phyloP scores from a whole-genome alignment of 2,329 filamentous ascomycete genomes.

The Drechslerella coelobrocha region DNA sequence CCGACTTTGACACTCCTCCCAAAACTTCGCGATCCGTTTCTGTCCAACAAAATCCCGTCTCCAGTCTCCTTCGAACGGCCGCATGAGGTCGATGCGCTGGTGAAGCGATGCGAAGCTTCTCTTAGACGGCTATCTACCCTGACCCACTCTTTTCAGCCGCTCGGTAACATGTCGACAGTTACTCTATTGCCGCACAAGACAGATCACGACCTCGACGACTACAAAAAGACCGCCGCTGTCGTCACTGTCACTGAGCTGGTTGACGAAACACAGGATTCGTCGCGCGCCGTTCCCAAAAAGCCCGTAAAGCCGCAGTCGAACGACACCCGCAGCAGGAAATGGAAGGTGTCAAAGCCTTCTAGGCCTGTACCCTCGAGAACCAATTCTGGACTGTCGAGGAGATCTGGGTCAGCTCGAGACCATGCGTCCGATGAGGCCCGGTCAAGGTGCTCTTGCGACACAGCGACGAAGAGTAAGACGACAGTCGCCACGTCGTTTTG shows the following conservation, averaged over 20 bases:
- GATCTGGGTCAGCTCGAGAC: slow-evolving; percentile 33
- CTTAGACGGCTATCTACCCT: slow-evolving; percentile 49
- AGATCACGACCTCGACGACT: slow-evolving; percentile 31
- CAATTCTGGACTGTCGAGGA: slow-evolving; percentile 41
- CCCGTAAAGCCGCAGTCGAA: slow-evolving; percentile 23
- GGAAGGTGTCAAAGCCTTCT: slow-evolving; percentile 46
- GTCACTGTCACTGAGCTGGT: slow-evolving; percentile 42
- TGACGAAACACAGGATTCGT: slow-evolving; percentile 27
- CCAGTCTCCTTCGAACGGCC: slow-evolving; percentile 45
- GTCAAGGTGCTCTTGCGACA: slow-evolving; percentile 43
- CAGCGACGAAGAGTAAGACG: slow-evolving; percentile 23
- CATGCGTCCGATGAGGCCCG: slow-evolving; percentile 36
- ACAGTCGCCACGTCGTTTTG: slow-evolving; percentile 32
- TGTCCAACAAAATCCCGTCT: slow-evolving; percentile 44
- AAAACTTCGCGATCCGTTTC: slow-evolving; percentile 48
- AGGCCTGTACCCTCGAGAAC: slow-evolving; percentile 44
- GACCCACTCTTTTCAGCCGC: slow-evolving; percentile 50
- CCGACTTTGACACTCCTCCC: slow-evolving; percentile 45
- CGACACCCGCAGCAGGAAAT: slow-evolving; percentile 32
- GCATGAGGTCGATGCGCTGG: slow-evolving; percentile 48
- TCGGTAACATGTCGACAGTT: slow-evolving; percentile 49
- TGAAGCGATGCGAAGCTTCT: slow-evolving; percentile 52
- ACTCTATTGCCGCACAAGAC: slow-evolving; percentile 39
- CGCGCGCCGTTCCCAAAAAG: slow-evolving; percentile 10
- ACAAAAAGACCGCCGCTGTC: slow-evolving; percentile 32